Evolutionary conservation across 176 grass and related monocot species (phyloP).

Genomic region (Puya raimondii): DNA sequence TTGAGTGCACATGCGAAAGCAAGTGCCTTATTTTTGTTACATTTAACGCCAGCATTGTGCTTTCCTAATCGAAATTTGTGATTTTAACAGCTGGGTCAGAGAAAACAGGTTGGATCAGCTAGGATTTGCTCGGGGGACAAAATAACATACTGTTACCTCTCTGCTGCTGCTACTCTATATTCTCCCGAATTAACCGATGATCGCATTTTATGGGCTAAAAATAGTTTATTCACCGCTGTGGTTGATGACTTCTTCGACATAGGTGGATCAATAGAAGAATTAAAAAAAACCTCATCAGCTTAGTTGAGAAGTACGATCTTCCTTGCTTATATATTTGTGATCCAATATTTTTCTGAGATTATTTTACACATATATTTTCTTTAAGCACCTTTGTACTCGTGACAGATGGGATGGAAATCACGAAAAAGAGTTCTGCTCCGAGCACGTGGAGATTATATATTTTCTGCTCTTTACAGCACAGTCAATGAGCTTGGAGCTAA

Average conservation of each 20-base stretch:
- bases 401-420: slow-evolving; percentile 65
- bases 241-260: slow-evolving; percentile 81
- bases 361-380: neutral
- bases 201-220: slow-evolving; percentile 52
- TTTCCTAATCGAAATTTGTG: slow-evolving; percentile 3
- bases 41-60: neutral
- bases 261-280: slow-evolving; percentile 62
- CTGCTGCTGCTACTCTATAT: slow-evolving; percentile 51
- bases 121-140: slow-evolving; percentile 60
- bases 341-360: neutral
- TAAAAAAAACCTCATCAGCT: slow-evolving; percentile 38
- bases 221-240: slow-evolving; percentile 44
- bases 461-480: slow-evolving; percentile 40
- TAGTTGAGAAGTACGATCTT: slow-evolving; percentile 53
- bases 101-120: slow-evolving; percentile 51
- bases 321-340: neutral
- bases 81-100: slow-evolving; percentile 50
- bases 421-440: slow-evolving; percentile 37
- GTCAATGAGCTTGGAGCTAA: slow-evolving; percentile 49
- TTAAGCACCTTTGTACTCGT: neutral
- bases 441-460: slow-evolving; percentile 66
- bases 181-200: slow-evolving; percentile 42
- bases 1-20: neutral
- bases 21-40: neutral
- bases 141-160: slow-evolving; percentile 52